Evolutionary conservation across 345 rosid genomes (phyloP), one percentile per base, ranked within the genome.

Genomic region (Eucalyptus pauciflora): DNA sequence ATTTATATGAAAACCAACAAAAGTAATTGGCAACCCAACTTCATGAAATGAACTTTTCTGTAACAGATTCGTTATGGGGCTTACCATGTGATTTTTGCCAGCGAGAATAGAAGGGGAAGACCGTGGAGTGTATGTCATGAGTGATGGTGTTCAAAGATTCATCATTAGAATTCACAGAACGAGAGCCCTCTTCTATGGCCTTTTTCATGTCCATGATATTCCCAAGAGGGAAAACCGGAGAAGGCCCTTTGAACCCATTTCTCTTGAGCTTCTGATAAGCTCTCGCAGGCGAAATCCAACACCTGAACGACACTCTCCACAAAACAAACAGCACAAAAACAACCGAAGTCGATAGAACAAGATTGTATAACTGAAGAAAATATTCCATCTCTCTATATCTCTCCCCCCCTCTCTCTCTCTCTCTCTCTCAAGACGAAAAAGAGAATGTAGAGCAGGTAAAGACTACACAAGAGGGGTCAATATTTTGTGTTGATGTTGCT

Each of bases 81-180:
- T 88, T 91, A 95, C 99, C 99, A 86, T 96, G 91, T 29, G 93
- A 92, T 86, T 93, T 92, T 89, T 96, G 98, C 99, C 99, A 97
- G n/a, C 85, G 92, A 87, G 96, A 89, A 50, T 95, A 97, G 92
- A 94, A 94, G 85, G 99, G 99, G 90, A 96, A 95, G 8, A 94
- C 97, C 50, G 90, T 87, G 87, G 95, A 93, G 91, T 97, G 99
- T 88, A 97, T 96, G 90, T 97, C 95, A 90, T 97, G 95, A n/a
- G 41, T n/a, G 86, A 94, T 94, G 88, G 96, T 86, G 86, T 48
- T 54, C 92, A 88, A 27, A n/a, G 76, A n/a, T 67, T 67, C 76
- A n/a, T 14, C 20, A n/a, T 15, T n/a, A 67, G 76, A 67, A 67
- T n/a, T n/a, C 76, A 67, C 37, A 67, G 41, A n/a, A 67, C 20